Evolutionary conservation across 2,329 filamentous ascomycete genomes (phyloP), one percentile per base, ranked within the genome.

Genomic region (Leptographium procerum): DNA sequence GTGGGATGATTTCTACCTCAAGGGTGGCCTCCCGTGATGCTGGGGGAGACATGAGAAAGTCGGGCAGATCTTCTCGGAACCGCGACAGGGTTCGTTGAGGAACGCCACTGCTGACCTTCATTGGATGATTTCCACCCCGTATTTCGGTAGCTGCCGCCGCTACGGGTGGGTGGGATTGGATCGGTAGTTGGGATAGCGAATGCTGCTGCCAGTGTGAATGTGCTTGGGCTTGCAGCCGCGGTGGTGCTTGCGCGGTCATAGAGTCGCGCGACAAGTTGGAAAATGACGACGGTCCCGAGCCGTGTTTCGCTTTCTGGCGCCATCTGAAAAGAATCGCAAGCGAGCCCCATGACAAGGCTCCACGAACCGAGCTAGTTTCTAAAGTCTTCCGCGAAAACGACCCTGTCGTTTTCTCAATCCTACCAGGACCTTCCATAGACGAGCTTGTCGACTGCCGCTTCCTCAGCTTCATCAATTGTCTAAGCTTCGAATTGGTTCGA

Each of bases 191-290:
- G 9, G 52, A 48, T 36, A 36, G 56, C 9, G 24, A 40, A 8
- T 24, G 55, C 16, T 53, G 48, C 10, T 60, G 61, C 26, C 59
- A 54, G 14, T 40, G 55, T 9, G 43, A 36, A 1, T 53, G 55
- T 0, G 34, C 19, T 0, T 58, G 47, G 6, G 57, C 31, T n/a
- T 59, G 60, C 45, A 45, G 4, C n/a, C 47, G 55, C 5, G 24
- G 52, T 10, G 52, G 57, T 2, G 60, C 52, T 1, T 56, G 55
- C 75, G 73, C 57, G 74, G 67, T 67, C 77, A 96, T 92, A 19
- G 91, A 95, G 67, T 96, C 91, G 62, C 91, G 82, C 1, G 91
- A 96, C 0, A 90, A 89, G 66, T 96, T 96, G 5, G 90, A 91
- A 68, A 95, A 94, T n/a, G 91, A 91, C 0, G 89, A 87, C 4